Percentiles rank a stretch among this genome's conserved stretches.
Evolutionary conservation across 2,329 filamentous ascomycete genomes (phyloP).

Genomic region (Fusarium chuoi): DNA sequence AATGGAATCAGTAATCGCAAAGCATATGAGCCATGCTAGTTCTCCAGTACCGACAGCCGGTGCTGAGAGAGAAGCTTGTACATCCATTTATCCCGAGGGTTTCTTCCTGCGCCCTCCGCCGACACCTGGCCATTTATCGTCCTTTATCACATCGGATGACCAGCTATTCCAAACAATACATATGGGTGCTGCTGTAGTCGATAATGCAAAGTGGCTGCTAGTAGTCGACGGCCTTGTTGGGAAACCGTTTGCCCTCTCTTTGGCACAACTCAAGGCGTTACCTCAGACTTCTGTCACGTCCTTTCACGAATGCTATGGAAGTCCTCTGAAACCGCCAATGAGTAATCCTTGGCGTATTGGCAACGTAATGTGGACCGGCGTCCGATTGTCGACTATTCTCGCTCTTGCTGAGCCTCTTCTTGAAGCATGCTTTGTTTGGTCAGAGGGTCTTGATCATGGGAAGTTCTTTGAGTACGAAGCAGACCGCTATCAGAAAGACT

Average conservation of each 20-base stretch:
- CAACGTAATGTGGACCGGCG: constrained; percentile 11
- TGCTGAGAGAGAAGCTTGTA: constrained; percentile 1
- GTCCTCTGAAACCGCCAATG: background rate
- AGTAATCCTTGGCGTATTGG: constrained; percentile 6
- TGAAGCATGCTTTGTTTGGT: constrained; percentile 10
- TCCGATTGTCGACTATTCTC: background rate
- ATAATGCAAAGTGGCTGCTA: background rate
- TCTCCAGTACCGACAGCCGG: fast-evolving
- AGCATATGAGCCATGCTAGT: fast-evolving
- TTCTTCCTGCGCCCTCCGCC: constrained; percentile 8
- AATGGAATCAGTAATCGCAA: background rate
- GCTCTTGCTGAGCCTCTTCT: background rate
- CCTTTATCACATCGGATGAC: background rate
- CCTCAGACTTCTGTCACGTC: constrained; percentile 1
- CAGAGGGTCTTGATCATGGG: constrained; percentile 6
- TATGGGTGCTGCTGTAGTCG: constrained; percentile 9
- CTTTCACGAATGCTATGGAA: constrained; percentile 24
- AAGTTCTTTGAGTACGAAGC: background rate
- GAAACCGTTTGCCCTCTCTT: background rate
- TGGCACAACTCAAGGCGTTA: background rate
- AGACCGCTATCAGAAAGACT: constrained; percentile 19
- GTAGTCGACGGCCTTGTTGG: constrained; percentile 2
- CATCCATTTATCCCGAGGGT: background rate
- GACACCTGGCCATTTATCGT: background rate
- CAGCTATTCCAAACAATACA: constrained; percentile 17